Evolutionary conservation across 2,329 filamentous ascomycete species (phyloP), one percentile per base, ranked within the genome.

Genomic region (Ophiocordyceps camponoti-rufipedis): DNA sequence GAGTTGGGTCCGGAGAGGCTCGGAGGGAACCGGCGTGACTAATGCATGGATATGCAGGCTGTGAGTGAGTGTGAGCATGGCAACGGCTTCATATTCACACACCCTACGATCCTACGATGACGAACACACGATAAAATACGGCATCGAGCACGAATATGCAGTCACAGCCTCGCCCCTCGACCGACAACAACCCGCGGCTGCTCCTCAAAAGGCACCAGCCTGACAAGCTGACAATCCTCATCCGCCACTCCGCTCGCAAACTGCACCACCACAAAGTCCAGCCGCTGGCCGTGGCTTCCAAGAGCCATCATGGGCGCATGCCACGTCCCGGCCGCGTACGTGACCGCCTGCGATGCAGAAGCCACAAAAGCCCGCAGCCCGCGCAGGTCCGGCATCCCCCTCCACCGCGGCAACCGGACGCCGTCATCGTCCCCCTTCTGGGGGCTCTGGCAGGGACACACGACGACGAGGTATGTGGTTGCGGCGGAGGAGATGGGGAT

Each of bases 251-350:
- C 87, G 61, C 93, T 96, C 32, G 80, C 79, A 65, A 84, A 91
- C 66, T 96, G 89, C 52, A 84, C 75, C 2, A 96, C 89, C 5
- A 94, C 75, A 61, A 95, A 96, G 58, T 91, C 85, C 43, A 95
- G 68, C 18, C 78, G 70, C 28, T 66, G 64, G 2, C 64, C 69
- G 2, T 55, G 46, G 2, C 58, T 50, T 0, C 88, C 88, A 43
- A 96, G 62, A 14, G 85, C 87, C 13, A 87, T 83, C 89, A 98
- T 96, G 0, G 91, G 91, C 49, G 89, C 87, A 67, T 98, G 91
- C 76, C 89, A 98, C 45, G 87, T 95, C 5, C 86, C 91, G 1
- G 84, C 79, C 1, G 75, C 86, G 60, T 96, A 98, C 3, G 87
- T 95, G 13, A 98, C 85, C 11, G 86, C 88, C 65, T 94, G 86